These are phyloP conservation scores for Zalaria sp. DNA, from an alignment of 2,329 filamentous ascomycete genomes.

Conservation along the genomic window DNA sequence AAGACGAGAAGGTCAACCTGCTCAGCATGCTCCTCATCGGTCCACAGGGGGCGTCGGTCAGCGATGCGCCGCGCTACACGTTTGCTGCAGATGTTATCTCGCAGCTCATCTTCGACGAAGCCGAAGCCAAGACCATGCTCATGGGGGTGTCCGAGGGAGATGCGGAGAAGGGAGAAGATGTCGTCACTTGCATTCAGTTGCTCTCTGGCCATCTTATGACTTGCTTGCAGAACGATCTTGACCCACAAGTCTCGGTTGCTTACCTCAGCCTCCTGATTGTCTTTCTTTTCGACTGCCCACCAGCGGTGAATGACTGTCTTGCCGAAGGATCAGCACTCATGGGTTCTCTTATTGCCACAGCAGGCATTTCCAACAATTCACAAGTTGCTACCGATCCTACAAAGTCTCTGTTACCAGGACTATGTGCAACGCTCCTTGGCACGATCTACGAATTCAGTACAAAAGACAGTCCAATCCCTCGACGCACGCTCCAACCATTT, in stretches of 20 bases:
- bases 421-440: constrained; percentile 73
- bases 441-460: constrained; percentile 95
- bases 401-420: constrained; percentile 59
- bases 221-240: constrained; percentile 60
- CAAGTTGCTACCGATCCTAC: constrained; percentile 26
- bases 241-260: constrained; percentile 66
- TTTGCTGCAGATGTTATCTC: constrained; percentile 79
- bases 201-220: constrained; percentile 75
- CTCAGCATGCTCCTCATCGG: constrained; percentile 67
- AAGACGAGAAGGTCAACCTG: constrained; percentile 69
- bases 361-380: constrained; percentile 38
- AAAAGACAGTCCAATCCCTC: constrained; percentile 82
- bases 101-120: constrained; percentile 70
- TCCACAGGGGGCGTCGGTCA: constrained; percentile 42
- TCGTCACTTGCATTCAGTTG: constrained; percentile 84
- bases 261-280: constrained; percentile 80
- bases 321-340: constrained; percentile 88
- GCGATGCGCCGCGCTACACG: constrained; percentile 79
- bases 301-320: constrained; percentile 84
- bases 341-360: constrained; percentile 20
- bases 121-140: constrained; percentile 62
- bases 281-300: constrained; percentile 86
- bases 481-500: constrained; percentile 66
- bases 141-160: constrained; percentile 83
- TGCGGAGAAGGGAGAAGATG: constrained; percentile 78